Base-by-base conservation (phyloP, 2,329 filamentous ascomycete genomes). In the Elsinoe necatrix region DNA sequence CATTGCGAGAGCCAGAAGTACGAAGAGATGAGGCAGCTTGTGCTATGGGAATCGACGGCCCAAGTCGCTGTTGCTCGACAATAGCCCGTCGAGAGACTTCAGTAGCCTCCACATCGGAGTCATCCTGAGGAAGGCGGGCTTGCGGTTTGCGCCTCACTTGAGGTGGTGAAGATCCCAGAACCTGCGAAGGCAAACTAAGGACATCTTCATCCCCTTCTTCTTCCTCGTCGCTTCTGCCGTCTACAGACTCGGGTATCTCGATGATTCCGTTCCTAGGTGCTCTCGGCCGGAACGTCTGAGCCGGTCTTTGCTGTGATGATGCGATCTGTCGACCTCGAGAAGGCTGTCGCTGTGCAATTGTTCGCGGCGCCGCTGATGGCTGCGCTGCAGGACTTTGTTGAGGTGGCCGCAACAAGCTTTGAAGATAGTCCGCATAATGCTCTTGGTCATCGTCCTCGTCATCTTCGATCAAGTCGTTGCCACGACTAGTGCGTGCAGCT, bases 381-480 rank as follows among this genome's bases (percentile, higher is more conserved):
- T 14, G 16, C 31, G 16, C n/a, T 4, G 31, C 18, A n/a, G 11
- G 31, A 12, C 21, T 52, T 25, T 20, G 48, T 23, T 39, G 29
- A 5, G 41, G 3, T 3, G 21, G 39, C 41, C 27, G 35, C 14
- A 59, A 34, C 18, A 54, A 56, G 9, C 34, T 54, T 48, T 66
- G 59, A 23, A 70, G 54, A 45, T 63, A 66, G 9, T 55, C 43
- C 1, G 62, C 59, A 42, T 61, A 69, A 8, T 62, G 57, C 7
- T 43, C 60, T 55, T 67, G 65, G 48, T 69, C 66, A 8, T 67
- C 52, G 8, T 60, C 58, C 12, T 66, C 61, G 16, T 68, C 66
- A 45, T 70, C 67, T 55, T 61, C 56, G 1, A 59, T 61, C 11
- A 71, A 50, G 52, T 71, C 68, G 0, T 57, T 18, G 4, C 61